Base-by-base conservation (phyloP, 192 early-diverging fungal genomes). In the Bifiguratus adelaidae region DNA sequence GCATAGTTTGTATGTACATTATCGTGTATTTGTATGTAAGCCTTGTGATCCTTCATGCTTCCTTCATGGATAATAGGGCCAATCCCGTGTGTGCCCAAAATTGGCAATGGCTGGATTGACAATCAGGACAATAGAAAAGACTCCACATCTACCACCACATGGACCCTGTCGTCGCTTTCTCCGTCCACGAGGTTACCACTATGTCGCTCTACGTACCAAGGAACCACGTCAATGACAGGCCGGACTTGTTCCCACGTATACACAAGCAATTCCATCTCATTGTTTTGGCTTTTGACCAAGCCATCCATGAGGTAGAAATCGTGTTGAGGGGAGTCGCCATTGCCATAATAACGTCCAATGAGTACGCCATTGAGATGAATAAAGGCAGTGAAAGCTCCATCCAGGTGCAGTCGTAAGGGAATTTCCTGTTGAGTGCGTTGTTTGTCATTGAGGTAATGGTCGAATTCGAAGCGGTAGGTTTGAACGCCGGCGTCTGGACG, bases 271-370 rank as follows among this genome's bases (percentile, higher is more conserved):
- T 44, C 62, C 15, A 76, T 48, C 15, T 60, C 41, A 42, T 76
- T 76, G 8, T 33, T 26, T 6, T 58, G 30, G 0, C 47, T 37
- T 19, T 71, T 53, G 4, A 78, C 22, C 25, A 73, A 43, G 1
- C 64, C 76, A 44, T 78, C 76, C 52, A 73, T 73, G 16, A 86
- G 44, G 55, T 74, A 78, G 53, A 82, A 86, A 49, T 83, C 78
- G 35, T 75, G 68, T 40, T 86, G 84, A 20, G 77, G 68, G 8
- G 68, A 68, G 32, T 82, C 80, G 7, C 68, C 70, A 49, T 75
- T 71, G 3, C 85, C 83, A 55, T 73, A 75, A 58, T 86, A 86
- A 32, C 81, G 73, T 8, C 63, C 81, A 36, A 89, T 61, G 40
- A 89, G 63, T 3, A 74, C 53, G 26, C 65, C 75, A 46, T 88